phyloP scores from a whole-genome alignment of 495 filamentous ascomycete genomes.

The Rhizodiscina lignyota region DNA sequence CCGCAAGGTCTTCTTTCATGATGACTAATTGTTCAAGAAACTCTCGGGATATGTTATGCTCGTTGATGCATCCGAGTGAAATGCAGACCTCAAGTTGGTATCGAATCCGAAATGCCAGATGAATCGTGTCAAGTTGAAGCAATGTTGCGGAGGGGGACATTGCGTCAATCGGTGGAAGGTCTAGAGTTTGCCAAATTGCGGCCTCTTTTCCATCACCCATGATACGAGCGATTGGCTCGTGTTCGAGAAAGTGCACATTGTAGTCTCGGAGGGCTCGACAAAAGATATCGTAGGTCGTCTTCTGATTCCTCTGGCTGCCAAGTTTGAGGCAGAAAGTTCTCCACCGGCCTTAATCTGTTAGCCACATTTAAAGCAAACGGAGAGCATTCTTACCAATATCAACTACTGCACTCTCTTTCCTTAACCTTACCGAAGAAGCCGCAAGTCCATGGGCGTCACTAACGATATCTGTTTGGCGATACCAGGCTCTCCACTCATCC shows the following conservation, averaged over 20 bases:
- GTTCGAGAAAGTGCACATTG: constrained; percentile 39
- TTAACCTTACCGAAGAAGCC: constrained; percentile 33
- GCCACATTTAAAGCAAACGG: constrained; percentile 21
- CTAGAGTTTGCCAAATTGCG: constrained; percentile 42
- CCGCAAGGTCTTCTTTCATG: constrained; percentile 29
- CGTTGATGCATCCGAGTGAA: constrained; percentile 62
- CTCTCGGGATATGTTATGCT: constrained; percentile 47
- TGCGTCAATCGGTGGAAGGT: constrained; percentile 23
- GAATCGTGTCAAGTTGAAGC: constrained; percentile 2
- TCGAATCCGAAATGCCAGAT: constrained; percentile 52
- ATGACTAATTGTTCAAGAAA: constrained; percentile 46
- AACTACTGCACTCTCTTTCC: constrained; percentile 38
- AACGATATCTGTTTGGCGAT: constrained; percentile 54
- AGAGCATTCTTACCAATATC: constrained; percentile 46
- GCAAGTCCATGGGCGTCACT: constrained; percentile 20
- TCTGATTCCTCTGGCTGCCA: constrained; percentile 11
- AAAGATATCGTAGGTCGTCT: constrained; percentile 18
- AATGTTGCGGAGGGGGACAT: background rate
- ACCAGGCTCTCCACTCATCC: constrained; percentile 56
- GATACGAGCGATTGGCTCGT: constrained; percentile 1
- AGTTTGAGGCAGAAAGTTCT: constrained; percentile 47
- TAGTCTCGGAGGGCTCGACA: constrained; percentile 40
- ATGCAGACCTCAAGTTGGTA: constrained; percentile 92
- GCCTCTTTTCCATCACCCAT: constrained; percentile 3
- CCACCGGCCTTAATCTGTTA: constrained; percentile 39